Percentiles rank a stretch among this genome's conserved stretches.
Evolutionary conservation across 805 yeast genomes (phyloP).

Genomic region (Jamesozyma hellenica): DNA sequence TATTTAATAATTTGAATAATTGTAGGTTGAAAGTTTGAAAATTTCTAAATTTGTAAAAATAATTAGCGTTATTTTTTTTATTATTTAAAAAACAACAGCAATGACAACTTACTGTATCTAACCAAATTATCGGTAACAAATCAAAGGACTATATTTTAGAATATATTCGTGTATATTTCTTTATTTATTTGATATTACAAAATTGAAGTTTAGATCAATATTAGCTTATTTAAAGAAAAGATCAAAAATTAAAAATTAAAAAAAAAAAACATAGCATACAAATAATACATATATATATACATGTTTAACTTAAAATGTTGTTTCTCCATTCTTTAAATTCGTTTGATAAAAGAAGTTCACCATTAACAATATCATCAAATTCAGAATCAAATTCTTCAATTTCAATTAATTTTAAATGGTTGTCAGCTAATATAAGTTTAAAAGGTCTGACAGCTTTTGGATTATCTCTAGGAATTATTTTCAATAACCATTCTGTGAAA

Average conservation of each 20-base stretch:
- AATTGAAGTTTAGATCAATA: no score
- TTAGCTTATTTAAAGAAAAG: no score
- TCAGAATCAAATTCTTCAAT: slow-evolving; percentile 29
- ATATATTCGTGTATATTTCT: not conserved
- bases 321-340: slow-evolving; percentile 47
- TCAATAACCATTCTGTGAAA: slow-evolving; percentile 64
- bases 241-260: no score
- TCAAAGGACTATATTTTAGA: not conserved
- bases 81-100: no score
- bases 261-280: no score
- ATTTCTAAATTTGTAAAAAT: not conserved
- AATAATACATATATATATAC: no score
- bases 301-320: no score
- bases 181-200: not conserved
- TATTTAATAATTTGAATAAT: no score
- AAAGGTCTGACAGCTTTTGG: slow-evolving; percentile 44
- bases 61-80: not conserved
- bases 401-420: slow-evolving; percentile 44
- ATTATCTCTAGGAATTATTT: slow-evolving; percentile 43
- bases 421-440: slow-evolving; percentile 40
- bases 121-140: not conserved
- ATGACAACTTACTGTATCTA: no score
- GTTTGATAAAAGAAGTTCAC: slow-evolving; percentile 36
- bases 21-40: no score
- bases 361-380: slow-evolving; percentile 31